Base-by-base conservation (phyloP, 768 basidiomycete species). In the Russula emetica region DNA sequence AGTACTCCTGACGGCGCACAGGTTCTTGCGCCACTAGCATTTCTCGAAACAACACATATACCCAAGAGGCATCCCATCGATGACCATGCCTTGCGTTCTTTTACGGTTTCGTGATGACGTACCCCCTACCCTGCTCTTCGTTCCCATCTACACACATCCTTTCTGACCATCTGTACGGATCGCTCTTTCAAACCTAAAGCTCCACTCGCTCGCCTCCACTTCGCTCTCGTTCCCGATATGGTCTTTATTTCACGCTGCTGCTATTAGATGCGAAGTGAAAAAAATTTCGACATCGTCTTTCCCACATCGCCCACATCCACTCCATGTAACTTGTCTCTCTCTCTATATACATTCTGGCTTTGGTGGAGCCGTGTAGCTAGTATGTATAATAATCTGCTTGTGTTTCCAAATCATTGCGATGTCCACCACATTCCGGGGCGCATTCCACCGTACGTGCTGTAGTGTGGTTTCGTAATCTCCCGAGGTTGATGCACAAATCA, bases 41-140 rank as follows among this genome's bases (percentile, higher is more conserved):
- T 86, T 71, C 78, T 88, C 22, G 79, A 82, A 71, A 82, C 78
- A 28, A 78, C 82, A 14, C 79, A 85, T 20, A 85, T 84, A 18
- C 81, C 80, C 20, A 80, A 82, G 58, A 82, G 88, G 53, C 88
- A 90, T 71, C 85, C 86, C 3, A 72, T 86, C 58, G 88, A 90
- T 70, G 86, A 89, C 72, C 80, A 83, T 71, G 84, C 85, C 7
- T 76, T 90, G 55, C 86, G 86, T 79, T 81, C 82, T 1, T 82
- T 86, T 66, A 74, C 69, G 45, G 73, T 79, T 62, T 51, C 57
- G 22, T 68, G 58, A 72, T 57, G 51, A 59, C 44, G n/a, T 6
- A n/a, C 28, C 24, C 30, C 28, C 49, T 60, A 42, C 11, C n/a
- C 8, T 45, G 36, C 28, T 40, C 40, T 40, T 40, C 26, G n/a